Conservation (phyloP, 2,329 filamentous ascomycete species). For the Diaporthe sp. region DNA sequence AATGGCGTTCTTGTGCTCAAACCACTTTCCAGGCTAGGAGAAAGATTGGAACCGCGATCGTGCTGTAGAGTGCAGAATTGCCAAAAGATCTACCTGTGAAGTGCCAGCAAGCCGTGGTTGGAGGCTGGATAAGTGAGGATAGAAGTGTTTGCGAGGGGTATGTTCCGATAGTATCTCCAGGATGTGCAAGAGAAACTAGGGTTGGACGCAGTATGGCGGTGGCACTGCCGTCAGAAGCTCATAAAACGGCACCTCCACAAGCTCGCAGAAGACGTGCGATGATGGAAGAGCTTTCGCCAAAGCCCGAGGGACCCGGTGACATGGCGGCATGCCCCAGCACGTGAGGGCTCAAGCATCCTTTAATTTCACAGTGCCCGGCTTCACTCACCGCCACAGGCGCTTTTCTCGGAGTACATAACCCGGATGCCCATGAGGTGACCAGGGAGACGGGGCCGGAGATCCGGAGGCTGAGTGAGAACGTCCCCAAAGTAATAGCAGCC, state of each 20-base stretch:
- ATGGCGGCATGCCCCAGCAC: not conserved
- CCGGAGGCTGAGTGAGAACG: not conserved
- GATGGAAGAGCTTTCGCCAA: not conserved
- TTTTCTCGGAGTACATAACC: not conserved
- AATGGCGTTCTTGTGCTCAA: slow-evolving; percentile 36
- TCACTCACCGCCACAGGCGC: not conserved
- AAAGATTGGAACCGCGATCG: not conserved
- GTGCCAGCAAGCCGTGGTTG: not conserved
- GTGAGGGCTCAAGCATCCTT: not conserved
- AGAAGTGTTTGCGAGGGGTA: not conserved
- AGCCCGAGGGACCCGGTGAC: not conserved
- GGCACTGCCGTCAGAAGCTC: not conserved
- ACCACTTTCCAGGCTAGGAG: not conserved
- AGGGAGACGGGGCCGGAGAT: not conserved
- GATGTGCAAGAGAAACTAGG: not conserved
- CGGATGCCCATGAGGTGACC: not conserved
- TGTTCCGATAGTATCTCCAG: not conserved
- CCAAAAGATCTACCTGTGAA: not conserved
- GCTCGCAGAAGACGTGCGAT: not conserved
- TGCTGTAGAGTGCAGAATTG: not conserved
- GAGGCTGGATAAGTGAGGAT: not conserved
- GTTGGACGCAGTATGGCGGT: too few species aligned
- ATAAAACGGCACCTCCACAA: not conserved
- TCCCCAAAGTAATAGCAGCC: not conserved
- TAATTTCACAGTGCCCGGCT: not conserved